Percentiles rank a stretch among this genome's conserved stretches.
phyloP scores from a whole-genome alignment of 148 eudicot species.

The Selenicereus undatus region DNA sequence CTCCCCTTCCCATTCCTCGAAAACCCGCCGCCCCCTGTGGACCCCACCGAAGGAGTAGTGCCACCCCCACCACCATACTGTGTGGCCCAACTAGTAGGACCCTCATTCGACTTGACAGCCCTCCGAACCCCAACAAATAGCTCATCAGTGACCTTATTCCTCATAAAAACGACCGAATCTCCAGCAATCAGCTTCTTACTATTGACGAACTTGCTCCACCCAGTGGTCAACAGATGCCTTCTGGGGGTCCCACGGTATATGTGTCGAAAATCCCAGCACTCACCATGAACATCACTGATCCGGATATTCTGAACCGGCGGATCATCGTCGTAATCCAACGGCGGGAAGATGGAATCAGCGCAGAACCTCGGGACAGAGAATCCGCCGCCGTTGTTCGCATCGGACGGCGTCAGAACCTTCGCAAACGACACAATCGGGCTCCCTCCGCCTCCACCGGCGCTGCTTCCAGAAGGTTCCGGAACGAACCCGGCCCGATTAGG shows the following conservation, averaged over 20 bases:
- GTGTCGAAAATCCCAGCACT: constrained; percentile 60
- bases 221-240: constrained; percentile 75
- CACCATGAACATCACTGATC: constrained; percentile 44
- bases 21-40: constrained; percentile 17
- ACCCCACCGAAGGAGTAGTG: not conserved
- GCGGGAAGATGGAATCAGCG: constrained; percentile 74
- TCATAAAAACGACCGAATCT: constrained; percentile 64
- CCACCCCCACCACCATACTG: not conserved
- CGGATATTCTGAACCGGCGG: constrained; percentile 65
- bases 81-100: not conserved
- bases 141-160: constrained; percentile 25
- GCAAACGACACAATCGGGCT: constrained; percentile 42
- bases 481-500: constrained; percentile 14
- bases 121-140: constrained; percentile 57
- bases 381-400: constrained; percentile 87
- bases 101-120: constrained; percentile 24
- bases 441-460: not conserved
- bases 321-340: constrained; percentile 44
- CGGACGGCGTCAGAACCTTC: constrained; percentile 73
- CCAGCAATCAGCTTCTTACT: constrained; percentile 59
- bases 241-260: constrained; percentile 83
- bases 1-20: constrained; percentile 33
- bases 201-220: constrained; percentile 89
- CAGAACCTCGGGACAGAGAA: constrained; percentile 87
- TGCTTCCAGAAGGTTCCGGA: not conserved